Conservation (phyloP, 2,329 filamentous ascomycete species). For the Ceratocystis alfenasii region DNA sequence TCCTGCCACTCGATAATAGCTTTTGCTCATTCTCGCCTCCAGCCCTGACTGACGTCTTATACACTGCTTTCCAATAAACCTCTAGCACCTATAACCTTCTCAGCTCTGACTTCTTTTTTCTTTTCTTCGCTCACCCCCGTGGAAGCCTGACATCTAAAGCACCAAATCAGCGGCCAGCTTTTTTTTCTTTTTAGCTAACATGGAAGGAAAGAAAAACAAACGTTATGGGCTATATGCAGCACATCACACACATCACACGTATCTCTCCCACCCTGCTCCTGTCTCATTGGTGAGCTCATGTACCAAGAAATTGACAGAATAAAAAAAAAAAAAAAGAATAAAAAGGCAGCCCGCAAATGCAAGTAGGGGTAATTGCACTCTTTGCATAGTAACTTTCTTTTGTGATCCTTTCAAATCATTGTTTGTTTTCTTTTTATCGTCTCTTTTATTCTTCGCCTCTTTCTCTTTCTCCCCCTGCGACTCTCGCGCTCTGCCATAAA, state of each 20-base stretch:
- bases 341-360: not conserved
- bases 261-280: not conserved
- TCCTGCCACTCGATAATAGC: not conserved
- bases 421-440: not conserved
- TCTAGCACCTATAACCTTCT: no score
- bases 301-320: not conserved
- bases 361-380: not conserved
- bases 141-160: no score
- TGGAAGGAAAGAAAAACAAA: no score
- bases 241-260: conserved; percentile 3
- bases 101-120: no score
- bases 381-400: not conserved
- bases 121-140: no score
- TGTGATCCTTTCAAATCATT: not conserved
- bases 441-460: not conserved
- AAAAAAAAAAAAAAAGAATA: not conserved
- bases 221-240: not conserved
- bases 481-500: not conserved
- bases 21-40: not conserved
- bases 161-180: no score
- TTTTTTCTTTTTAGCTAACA: no score
- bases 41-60: not conserved
- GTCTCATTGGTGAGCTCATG: not conserved
- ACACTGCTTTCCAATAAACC: no score
- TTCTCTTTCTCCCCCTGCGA: not conserved